phyloP scores from a whole-genome alignment of 768 basidiomycete genomes.

The Podaxis sp. region DNA sequence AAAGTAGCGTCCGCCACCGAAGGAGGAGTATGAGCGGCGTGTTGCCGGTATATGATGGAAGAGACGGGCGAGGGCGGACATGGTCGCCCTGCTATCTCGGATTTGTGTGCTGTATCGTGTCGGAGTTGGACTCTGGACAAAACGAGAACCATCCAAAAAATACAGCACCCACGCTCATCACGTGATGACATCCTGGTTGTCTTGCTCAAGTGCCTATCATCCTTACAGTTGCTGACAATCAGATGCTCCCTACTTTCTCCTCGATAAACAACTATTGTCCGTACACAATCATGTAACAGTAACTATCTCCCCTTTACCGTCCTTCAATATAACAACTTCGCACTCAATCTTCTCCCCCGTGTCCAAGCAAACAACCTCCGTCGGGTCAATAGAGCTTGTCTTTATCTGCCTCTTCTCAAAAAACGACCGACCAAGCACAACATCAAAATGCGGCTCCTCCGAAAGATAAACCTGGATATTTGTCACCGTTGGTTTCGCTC shows the following conservation, averaged over 20 bases:
- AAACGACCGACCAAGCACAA: conserved; percentile 87
- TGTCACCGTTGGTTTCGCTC: conserved; percentile 29
- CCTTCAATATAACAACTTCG: conserved; percentile 87
- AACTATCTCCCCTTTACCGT: conserved; percentile 86
- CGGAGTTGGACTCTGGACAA: not conserved
- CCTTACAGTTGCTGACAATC: not conserved
- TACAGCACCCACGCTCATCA: not conserved
- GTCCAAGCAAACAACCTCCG: conserved; percentile 88
- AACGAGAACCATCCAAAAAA: not conserved
- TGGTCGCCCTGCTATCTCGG: conserved; percentile 18
- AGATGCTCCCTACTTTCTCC: not conserved
- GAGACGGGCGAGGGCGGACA: conserved; percentile 51
- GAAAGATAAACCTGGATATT: conserved; percentile 73
- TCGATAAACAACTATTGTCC: not conserved
- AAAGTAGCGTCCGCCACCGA: conserved; percentile 72
- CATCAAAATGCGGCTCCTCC: conserved; percentile 95
- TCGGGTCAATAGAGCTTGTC: conserved; percentile 78
- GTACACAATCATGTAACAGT: conserved; percentile 60
- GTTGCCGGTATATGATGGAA: conserved; percentile 42
- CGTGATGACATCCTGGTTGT: not conserved
- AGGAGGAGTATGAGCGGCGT: conserved; percentile 67
- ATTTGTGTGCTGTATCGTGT: not conserved
- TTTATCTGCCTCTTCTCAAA: conserved; percentile 80
- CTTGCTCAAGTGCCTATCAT: not conserved
- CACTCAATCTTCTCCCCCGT: conserved; percentile 89